phyloP scores from a whole-genome alignment of 768 basidiomycete genomes.

The Amylocystis lapponica region DNA sequence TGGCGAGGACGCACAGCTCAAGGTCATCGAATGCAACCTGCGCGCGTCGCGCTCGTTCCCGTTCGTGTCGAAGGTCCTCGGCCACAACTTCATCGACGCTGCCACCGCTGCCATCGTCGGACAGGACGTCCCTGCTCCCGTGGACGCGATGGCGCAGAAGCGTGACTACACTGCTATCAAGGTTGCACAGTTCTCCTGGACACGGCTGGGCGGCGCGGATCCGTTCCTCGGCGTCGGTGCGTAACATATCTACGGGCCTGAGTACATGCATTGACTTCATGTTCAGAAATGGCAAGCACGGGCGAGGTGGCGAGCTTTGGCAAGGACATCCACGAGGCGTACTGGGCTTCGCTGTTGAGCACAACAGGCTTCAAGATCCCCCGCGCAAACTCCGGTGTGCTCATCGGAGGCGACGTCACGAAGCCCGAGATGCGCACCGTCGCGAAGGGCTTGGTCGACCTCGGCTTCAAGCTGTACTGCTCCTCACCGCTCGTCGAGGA shows the following conservation, averaged over 20 bases:
- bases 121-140: conserved; percentile 80
- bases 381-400: conserved; percentile 74
- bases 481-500: conserved; percentile 76
- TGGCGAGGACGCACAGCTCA: conserved; percentile 63
- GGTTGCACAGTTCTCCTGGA: conserved; percentile 98
- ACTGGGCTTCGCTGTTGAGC: conserved; percentile 91
- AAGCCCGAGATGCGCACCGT: conserved; percentile 84
- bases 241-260: conserved; percentile 28
- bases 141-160: conserved; percentile 87
- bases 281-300: conserved; percentile 92
- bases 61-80: conserved; percentile 97
- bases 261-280: conserved; percentile 4
- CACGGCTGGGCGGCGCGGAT: conserved; percentile 90
- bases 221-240: conserved; percentile 92
- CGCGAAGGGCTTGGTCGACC: conserved; percentile 71
- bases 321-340: conserved; percentile 89
- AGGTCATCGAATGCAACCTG: conserved; percentile 98
- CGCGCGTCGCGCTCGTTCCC: conserved; percentile 98
- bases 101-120: conserved; percentile 86
- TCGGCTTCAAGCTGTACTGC: conserved; percentile 96
- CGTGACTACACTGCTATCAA: conserved; percentile 94
- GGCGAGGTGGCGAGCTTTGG: conserved; percentile 98
- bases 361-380: conserved; percentile 96
- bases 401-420: conserved; percentile 86
- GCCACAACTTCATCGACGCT: conserved; percentile 94